Percentiles rank a stretch among this genome's conserved stretches.
These are phyloP conservation scores for Fraxinus quadrangulata DNA, from an alignment of 257 asterid genomes.

Conservation along the genomic window DNA sequence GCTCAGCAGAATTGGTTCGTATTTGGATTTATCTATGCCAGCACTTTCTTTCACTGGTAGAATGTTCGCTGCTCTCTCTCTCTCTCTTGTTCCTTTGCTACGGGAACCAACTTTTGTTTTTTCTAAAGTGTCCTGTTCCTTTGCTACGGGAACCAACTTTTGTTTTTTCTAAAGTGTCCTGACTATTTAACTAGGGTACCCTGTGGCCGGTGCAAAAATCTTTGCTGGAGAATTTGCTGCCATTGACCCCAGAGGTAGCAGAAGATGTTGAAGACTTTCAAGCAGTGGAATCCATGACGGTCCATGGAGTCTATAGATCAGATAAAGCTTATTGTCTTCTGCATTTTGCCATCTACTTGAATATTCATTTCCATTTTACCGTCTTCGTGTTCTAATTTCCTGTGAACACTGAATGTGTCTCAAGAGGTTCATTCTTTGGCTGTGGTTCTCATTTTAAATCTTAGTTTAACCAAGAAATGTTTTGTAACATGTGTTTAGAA, in stretches of 20 bases:
- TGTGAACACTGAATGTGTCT: neutral
- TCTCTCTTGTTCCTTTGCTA: neutral
- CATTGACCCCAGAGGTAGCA: constrained; percentile 69
- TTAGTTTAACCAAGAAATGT: neutral
- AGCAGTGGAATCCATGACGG: constrained; percentile 65
- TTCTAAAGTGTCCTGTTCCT: neutral
- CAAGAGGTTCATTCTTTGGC: constrained; percentile 3
- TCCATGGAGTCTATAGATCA: constrained; percentile 77
- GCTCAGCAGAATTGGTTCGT: constrained; percentile 68
- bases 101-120: too few relatives aligned
- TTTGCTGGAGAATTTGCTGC: constrained; percentile 55
- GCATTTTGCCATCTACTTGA: neutral
- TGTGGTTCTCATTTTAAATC: constrained; percentile 3
- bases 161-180: neutral
- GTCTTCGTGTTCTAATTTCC: neutral
- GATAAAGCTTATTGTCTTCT: constrained; percentile 43
- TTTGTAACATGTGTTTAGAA: too few relatives aligned
- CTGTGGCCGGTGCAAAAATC: constrained; percentile 30
- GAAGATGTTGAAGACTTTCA: constrained; percentile 67
- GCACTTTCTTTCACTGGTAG: constrained; percentile 71
- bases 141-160: too few relatives aligned
- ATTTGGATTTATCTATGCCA: constrained; percentile 76
- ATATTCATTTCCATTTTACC: neutral
- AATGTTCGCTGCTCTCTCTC: constrained; percentile 1
- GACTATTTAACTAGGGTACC: constrained; percentile 38